These are phyloP conservation scores for Coemansia sp. DNA, from an alignment of 192 early-diverging fungal genomes.

Conservation along the genomic window DNA sequence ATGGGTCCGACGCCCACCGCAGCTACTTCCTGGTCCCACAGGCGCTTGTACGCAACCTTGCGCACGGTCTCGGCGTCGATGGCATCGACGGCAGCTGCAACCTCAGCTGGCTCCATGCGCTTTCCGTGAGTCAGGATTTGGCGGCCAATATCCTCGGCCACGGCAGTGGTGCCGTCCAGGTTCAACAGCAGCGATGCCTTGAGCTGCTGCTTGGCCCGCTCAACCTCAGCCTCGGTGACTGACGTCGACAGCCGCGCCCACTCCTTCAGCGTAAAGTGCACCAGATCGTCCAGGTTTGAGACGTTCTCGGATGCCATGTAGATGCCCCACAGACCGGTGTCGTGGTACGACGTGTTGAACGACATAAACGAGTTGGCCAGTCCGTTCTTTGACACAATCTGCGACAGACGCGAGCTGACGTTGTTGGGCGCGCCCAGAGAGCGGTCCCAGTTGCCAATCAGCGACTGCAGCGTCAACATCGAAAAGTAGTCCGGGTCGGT, in stretches of 20 bases:
- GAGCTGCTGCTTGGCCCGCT: conserved; percentile 97
- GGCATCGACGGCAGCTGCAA: conserved; percentile 81
- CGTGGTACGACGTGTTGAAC: conserved; percentile 98
- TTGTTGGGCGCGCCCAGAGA: conserved; percentile 86
- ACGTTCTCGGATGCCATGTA: conserved; percentile 87
- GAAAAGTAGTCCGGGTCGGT: conserved; percentile 94
- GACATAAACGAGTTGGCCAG: conserved; percentile 99
- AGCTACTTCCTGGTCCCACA: conserved; percentile 86
- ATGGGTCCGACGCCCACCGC: conserved; percentile 85
- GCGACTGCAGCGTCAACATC: conserved; percentile 90
- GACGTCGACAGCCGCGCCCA: conserved; percentile 85
- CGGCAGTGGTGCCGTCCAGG: conserved; percentile 91
- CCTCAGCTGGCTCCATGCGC: conserved; percentile 85
- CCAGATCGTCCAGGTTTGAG: conserved; percentile 79
- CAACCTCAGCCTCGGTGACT: conserved; percentile 88
- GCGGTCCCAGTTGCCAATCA: conserved; percentile 97
- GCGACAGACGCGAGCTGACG: conserved; percentile 82
- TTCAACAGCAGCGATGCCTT: conserved; percentile 89
- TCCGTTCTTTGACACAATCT: conserved; percentile 75
- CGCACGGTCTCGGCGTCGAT: conserved; percentile 85
- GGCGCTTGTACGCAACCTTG: conserved; percentile 82
- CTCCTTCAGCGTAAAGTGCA: conserved; percentile 88
- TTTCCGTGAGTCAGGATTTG: conserved; percentile 91
- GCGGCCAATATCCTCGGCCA: conserved; percentile 97
- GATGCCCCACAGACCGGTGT: conserved; percentile 97